These are phyloP conservation scores for Pleurotus platypus DNA, from an alignment of 768 basidiomycete species.

Conservation along the genomic window DNA sequence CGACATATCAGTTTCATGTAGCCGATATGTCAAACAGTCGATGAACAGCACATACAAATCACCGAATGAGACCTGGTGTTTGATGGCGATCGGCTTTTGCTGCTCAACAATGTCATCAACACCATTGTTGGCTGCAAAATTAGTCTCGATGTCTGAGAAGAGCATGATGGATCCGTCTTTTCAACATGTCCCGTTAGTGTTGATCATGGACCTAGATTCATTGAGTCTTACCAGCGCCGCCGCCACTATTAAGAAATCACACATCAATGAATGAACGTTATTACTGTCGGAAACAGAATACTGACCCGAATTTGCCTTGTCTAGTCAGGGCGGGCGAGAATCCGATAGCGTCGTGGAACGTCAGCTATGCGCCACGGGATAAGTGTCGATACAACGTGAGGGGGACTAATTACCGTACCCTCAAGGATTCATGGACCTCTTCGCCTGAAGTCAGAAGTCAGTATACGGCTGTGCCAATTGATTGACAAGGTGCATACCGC, in stretches of 20 bases:
- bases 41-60: conserved; percentile 26
- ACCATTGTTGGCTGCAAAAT: conserved; percentile 20
- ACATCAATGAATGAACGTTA: not conserved
- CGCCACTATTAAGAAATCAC: conserved; percentile 14
- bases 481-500: not conserved
- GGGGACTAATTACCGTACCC: not conserved
- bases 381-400: not conserved
- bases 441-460: not conserved
- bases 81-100: conserved; percentile 25
- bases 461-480: not conserved
- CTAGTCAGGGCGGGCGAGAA: conserved; percentile 21
- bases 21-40: not conserved
- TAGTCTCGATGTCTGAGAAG: conserved; percentile 18
- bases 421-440: conserved; percentile 8
- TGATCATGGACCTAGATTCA: not conserved
- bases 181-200: not conserved
- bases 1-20: not conserved
- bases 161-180: conserved; percentile 24
- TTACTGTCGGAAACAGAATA: not conserved
- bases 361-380: conserved; percentile 12
- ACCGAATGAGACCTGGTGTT: conserved; percentile 27
- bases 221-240: conserved; percentile 15
- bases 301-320: conserved; percentile 21
- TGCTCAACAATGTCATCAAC: conserved; percentile 28
- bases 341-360: conserved; percentile 29